Conservation (phyloP, 345 rosid genomes). For the Punica granatum region DNA sequence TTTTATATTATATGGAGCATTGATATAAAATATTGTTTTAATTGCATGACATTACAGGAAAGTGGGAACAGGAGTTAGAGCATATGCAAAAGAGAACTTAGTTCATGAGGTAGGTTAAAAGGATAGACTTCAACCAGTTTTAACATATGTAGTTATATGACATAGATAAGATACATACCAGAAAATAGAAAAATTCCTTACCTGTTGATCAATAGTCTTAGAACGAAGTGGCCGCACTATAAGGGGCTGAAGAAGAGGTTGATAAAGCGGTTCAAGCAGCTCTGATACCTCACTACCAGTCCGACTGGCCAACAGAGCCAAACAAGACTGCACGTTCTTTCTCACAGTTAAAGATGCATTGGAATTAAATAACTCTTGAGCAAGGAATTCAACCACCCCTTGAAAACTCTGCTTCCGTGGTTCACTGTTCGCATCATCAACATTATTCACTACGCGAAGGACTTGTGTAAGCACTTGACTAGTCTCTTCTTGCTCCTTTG, state of each 20-base stretch:
- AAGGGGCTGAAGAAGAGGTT: slow-evolving; percentile 82
- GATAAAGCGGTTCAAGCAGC: slow-evolving; percentile 88
- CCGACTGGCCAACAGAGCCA: slow-evolving; percentile 92
- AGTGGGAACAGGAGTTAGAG: neutral
- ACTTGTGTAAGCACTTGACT: slow-evolving; percentile 99
- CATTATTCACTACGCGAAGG: slow-evolving; percentile 94
- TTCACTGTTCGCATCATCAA: slow-evolving; percentile 92
- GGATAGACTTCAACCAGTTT: neutral
- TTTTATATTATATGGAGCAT: no score
- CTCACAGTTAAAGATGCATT: slow-evolving; percentile 81
- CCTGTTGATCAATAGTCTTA: slow-evolving; percentile 99
- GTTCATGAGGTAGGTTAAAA: neutral
- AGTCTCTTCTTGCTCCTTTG: slow-evolving; percentile 96
- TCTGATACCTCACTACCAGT: slow-evolving; percentile 98
- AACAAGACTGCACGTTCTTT: slow-evolving; percentile 93
- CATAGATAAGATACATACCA: slow-evolving; percentile 7
- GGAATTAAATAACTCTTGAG: slow-evolving; percentile 87
- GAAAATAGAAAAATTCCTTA: slow-evolving; percentile 16
- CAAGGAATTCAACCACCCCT: slow-evolving; percentile 88
- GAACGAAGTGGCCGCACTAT: slow-evolving; percentile 80
- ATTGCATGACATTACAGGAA: no score
- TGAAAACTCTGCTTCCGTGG: slow-evolving; percentile 87
- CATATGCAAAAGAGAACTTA: neutral
- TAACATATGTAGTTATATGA: neutral
- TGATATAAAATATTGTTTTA: no score